phyloP scores from a whole-genome alignment of 176 grass and related monocot species.

The Thinopyrum elongatum region DNA sequence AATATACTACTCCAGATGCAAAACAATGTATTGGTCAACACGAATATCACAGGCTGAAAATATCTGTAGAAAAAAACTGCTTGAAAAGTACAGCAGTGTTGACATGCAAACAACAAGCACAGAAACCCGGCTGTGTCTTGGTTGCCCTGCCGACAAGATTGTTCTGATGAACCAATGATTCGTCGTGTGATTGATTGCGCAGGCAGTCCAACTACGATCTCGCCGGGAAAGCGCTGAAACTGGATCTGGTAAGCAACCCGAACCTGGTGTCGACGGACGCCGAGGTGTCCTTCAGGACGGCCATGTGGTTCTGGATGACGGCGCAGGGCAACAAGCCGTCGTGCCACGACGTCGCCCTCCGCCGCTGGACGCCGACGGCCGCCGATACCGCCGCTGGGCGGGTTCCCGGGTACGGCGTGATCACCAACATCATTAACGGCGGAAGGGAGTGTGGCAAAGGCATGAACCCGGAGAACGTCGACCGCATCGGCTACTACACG shows the following conservation, averaged over 20 bases:
- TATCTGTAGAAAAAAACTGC: too few species aligned
- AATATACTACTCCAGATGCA: too few species aligned
- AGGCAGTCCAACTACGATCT: conserved; percentile 52
- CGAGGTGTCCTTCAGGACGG: conserved; percentile 58
- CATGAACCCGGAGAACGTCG: background rate
- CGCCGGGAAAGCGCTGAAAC: conserved; percentile 33
- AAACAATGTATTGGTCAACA: too few species aligned
- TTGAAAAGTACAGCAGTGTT: too few species aligned
- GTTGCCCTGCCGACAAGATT: background rate
- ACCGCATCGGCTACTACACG: conserved; percentile 58
- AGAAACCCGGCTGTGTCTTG: background rate
- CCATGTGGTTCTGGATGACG: conserved; percentile 64
- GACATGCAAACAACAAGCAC: background rate
- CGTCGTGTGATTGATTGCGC: background rate
- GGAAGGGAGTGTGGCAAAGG: conserved; percentile 49
- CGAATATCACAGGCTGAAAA: too few species aligned
- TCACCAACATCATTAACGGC: conserved; percentile 83
- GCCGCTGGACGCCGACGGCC: conserved; percentile 33
- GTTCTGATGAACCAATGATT: background rate
- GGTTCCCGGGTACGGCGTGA: conserved; percentile 47
- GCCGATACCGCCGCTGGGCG: conserved; percentile 25
- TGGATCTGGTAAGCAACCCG: conserved; percentile 53
- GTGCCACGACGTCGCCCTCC: conserved; percentile 41
- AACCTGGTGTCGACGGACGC: conserved; percentile 37
- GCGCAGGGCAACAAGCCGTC: conserved; percentile 57